These are phyloP conservation scores for Claviceps sorghi DNA, from an alignment of 2,329 filamentous ascomycete species.

Conservation along the genomic window DNA sequence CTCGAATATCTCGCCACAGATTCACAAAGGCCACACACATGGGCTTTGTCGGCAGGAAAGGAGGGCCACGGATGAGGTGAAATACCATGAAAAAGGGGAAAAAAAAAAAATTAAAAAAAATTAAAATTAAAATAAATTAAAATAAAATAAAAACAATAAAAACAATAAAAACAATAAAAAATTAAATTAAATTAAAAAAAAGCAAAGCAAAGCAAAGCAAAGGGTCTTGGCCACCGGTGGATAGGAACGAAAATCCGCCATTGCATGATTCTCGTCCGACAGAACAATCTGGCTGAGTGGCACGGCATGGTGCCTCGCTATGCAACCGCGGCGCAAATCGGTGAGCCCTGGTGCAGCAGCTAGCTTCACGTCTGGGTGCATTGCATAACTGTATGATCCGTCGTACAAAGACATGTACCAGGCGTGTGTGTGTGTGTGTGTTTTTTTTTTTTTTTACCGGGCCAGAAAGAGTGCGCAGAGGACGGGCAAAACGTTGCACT, in stretches of 20 bases:
- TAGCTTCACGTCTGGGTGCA: neutral
- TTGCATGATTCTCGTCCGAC: constrained; percentile 3
- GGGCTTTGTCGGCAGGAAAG: neutral
- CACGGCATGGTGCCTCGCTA: constrained; percentile 1
- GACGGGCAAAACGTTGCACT: too few relatives aligned
- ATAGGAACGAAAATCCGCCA: neutral
- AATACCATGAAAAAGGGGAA: too few relatives aligned
- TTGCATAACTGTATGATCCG: neutral
- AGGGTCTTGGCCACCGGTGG: neutral
- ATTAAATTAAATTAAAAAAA: too few relatives aligned
- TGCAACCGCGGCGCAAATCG: neutral
- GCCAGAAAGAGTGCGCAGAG: too few relatives aligned
- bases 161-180: neutral
- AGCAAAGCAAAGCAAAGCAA: too few relatives aligned
- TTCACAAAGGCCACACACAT: neutral
- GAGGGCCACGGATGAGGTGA: too few relatives aligned
- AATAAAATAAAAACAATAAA: neutral
- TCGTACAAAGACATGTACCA: too few relatives aligned
- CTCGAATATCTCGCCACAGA: neutral
- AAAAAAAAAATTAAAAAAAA: neutral
- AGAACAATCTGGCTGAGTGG: constrained; percentile 3
- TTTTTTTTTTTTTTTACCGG: too few relatives aligned
- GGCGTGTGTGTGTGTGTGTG: too few relatives aligned
- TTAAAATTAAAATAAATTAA: too few relatives aligned
- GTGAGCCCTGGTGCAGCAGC: neutral